Evolutionary conservation across 2,329 filamentous ascomycete genomes (phyloP), one percentile per base, ranked within the genome.

Genomic region (Fusarium pseudocircinatum): DNA sequence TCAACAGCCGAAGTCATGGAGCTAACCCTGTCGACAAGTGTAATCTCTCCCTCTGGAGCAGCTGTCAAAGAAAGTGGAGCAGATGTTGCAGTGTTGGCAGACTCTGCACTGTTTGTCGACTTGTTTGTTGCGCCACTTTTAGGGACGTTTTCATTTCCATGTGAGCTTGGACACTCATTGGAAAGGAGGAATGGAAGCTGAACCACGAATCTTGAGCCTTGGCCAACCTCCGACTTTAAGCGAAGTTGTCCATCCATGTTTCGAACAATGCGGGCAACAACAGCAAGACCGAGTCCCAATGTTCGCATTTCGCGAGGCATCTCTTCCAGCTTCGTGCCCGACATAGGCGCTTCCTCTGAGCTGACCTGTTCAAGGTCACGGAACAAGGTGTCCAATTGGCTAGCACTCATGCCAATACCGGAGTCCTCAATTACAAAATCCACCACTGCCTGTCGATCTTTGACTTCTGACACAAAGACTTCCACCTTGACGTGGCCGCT

Each of bases 221-320:
- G 93, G 4, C 93, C 93, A 78, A 93, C 88, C 77, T 96, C 94
- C 0, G 94, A 97, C 77, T 95, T 96, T 3, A 97, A 83, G 4
- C 94, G 90, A 36, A 97, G 82, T 77, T 97, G 95, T 0, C 95
- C 95, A 66, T 96, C 92, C 93, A 97, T 96, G 78, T 95, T 97
- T n/a, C 91, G 89, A 37, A 97, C 87, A 40, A 94, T 94, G 42
- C 95, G 90, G 22, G 94, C 93, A n/a, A 97, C 95, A 18, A 97
- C 87, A 1, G 95, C 95, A n/a, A 97, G 86, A 0, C 95, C 95
- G 15, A 97, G 87, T 0, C 95, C 95, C 2, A 97, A 82, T 0
- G 90, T 91, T 54, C 84, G 82, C 24, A 80, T 69, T 26, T 83
- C 74, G 44, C 68, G 70, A 20, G 79, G 63, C 59, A 81, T 78